Conservation (phyloP, 2,329 filamentous ascomycete species). For the Diaporthe caulivora region DNA sequence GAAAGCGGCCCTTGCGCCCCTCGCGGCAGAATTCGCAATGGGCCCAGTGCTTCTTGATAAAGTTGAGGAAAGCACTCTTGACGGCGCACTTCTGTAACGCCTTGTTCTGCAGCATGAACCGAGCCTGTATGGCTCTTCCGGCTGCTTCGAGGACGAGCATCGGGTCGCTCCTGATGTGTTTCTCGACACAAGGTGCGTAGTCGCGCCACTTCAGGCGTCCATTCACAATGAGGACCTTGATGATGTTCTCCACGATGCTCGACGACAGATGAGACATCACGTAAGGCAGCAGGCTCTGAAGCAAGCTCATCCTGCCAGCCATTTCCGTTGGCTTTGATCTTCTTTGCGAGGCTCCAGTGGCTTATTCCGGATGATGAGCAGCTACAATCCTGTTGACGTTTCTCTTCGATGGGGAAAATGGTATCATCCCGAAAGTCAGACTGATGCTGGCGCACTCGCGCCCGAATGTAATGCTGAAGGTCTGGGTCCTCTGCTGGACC, state of each 20-base stretch:
- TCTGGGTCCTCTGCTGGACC: neutral
- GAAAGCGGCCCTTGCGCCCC: neutral
- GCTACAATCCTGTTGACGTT: neutral
- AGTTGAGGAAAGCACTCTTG: neutral
- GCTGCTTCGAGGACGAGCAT: neutral
- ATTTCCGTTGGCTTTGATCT: neutral
- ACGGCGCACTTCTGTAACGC: neutral
- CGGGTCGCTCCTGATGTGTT: neutral
- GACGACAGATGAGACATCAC: neutral
- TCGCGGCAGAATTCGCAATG: neutral
- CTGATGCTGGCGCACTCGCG: neutral
- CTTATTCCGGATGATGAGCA: neutral
- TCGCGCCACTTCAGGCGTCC: neutral
- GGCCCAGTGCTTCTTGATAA: neutral
- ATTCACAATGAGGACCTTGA: neutral
- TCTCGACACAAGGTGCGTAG: neutral
- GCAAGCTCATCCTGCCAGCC: slow-evolving; percentile 18
- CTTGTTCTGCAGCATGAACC: neutral
- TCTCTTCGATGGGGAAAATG: neutral
- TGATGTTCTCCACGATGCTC: neutral
- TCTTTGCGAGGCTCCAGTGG: neutral
- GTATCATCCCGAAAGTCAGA: neutral
- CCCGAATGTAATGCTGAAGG: neutral
- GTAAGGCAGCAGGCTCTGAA: neutral
- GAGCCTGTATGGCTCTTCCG: neutral